Base-by-base conservation (phyloP, 306 rosid genomes). In the Cucumis cinereus region DNA sequence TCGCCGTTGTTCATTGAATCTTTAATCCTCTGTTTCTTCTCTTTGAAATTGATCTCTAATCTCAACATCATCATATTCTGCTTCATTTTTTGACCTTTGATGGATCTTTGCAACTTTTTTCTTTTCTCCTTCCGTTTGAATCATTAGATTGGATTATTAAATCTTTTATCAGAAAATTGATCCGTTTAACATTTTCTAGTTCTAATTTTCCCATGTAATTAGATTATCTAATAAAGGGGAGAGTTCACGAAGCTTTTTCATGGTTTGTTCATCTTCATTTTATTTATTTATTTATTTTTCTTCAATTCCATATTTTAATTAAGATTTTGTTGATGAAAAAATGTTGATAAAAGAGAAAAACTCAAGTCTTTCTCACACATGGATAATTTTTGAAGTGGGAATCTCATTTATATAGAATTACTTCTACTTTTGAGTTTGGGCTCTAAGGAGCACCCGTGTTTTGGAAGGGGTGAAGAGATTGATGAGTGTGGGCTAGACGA, bases 1-100 rank as follows among this genome's bases (percentile, higher is more conserved):
- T 49, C 16, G 96, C 96, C 77, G 85, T 92, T 94, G 97, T 92
- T 84, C 97, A 92, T 69, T 91, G 75, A 70, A 49, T 47, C 58
- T 5, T 22, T 22, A 11, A 3, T 9, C 61, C 61, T 56, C 61
- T 56, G 61, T 4, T 56, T 55, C 14, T 55, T 55, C 14, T 68
- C 75, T 9, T 26, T 11, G 6, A 20, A 67, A 20, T 43, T 3
- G 20, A 67, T 67, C 33, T 23, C 73, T 38, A 8, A 4, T 38
- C 3, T 36, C 40, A 49, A 15, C 54, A 4, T 30, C 35, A 30
- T 9, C 13, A 41, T 68, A 20, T 20, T 16, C 16, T 22, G 3
- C 7, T 1, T 63, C 8, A 7, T 30, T 16, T 53, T 52, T 69
- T 67, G 54, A 40, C 17, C 9, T 66, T 66, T 6, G 24, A 22